A percentile compares a stretch with the other conserved stretches of the same genome.
These are phyloP conservation scores for Xanthoconium separans DNA, from an alignment of 1,284 basidiomycete species.

Conservation along the genomic window DNA sequence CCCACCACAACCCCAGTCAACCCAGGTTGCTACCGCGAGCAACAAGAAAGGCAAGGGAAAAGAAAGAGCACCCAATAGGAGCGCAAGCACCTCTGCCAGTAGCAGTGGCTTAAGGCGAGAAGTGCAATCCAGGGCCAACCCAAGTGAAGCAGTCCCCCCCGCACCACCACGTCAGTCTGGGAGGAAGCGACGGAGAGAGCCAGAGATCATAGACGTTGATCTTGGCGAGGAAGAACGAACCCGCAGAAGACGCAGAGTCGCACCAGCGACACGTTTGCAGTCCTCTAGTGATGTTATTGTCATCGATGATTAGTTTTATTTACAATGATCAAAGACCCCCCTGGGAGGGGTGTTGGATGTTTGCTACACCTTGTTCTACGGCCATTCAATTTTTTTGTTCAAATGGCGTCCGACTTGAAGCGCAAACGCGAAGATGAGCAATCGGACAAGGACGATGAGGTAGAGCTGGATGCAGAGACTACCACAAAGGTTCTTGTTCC, in stretches of 20 bases:
- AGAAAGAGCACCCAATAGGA: conserved; percentile 25
- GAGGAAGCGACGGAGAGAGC: conserved; percentile 30
- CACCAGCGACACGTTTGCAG: conserved; percentile 4
- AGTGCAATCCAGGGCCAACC: conserved; percentile 37
- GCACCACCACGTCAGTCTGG: conserved; percentile 1
- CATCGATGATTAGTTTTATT: conserved; percentile 37
- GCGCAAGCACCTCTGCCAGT: not conserved
- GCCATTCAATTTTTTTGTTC: not conserved
- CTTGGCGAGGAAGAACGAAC: conserved; percentile 21
- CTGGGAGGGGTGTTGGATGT: conserved; percentile 11
- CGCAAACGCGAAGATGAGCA: conserved; percentile 29
- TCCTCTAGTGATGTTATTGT: conserved; percentile 40
- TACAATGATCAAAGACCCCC: conserved; percentile 6
- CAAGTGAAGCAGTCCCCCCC: conserved; percentile 39
- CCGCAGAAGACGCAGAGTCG: conserved; percentile 18
- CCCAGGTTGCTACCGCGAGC: conserved; percentile 9
- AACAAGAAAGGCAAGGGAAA: conserved; percentile 41
- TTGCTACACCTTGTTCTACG: not conserved
- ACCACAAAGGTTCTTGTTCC: conserved; percentile 8
- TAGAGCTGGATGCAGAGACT: conserved; percentile 1
- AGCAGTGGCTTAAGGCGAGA: conserved; percentile 15
- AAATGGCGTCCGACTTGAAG: conserved; percentile 30
- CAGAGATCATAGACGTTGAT: conserved; percentile 28
- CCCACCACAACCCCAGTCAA: conserved; percentile 7
- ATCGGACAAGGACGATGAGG: not conserved